phyloP scores from a whole-genome alignment of 345 rosid genomes.

The Salix exigua region DNA sequence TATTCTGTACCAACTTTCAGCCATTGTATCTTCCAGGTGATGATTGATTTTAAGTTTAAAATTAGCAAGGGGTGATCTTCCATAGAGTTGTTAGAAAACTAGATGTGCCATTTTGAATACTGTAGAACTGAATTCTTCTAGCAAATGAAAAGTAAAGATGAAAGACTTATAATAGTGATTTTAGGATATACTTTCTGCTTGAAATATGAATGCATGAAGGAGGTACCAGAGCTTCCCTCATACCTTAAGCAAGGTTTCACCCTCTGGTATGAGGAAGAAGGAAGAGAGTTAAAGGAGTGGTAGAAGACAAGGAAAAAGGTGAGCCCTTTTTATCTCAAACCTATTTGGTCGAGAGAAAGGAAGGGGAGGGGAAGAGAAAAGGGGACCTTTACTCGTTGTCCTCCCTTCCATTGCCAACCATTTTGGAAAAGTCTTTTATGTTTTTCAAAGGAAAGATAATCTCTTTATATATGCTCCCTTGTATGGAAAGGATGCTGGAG shows the following conservation, averaged over 20 bases:
- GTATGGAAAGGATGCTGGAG: neutral
- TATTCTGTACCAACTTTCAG: neutral
- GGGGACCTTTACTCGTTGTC: neutral
- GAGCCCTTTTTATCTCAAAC: neutral
- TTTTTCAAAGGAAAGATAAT: neutral
- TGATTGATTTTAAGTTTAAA: no score
- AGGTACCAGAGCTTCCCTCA: no score
- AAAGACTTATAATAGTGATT: no score
- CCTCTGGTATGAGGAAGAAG: neutral
- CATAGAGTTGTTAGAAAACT: no score
- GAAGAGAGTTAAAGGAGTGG: neutral
- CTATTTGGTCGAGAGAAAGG: neutral
- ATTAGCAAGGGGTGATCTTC: no score
- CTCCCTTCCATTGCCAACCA: neutral
- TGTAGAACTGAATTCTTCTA: no score
- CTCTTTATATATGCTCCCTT: neutral
- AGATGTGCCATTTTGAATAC: no score
- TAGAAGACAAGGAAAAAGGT: neutral
- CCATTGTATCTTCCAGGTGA: no score
- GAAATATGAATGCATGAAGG: no score
- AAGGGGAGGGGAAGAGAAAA: no score
- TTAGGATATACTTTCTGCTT: no score
- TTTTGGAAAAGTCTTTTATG: neutral
- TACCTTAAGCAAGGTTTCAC: neutral
- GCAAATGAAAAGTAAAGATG: no score